Evolutionary conservation across 345 rosid genomes (phyloP), one percentile per base, ranked within the genome.

Genomic region (Brassica juncea): DNA sequence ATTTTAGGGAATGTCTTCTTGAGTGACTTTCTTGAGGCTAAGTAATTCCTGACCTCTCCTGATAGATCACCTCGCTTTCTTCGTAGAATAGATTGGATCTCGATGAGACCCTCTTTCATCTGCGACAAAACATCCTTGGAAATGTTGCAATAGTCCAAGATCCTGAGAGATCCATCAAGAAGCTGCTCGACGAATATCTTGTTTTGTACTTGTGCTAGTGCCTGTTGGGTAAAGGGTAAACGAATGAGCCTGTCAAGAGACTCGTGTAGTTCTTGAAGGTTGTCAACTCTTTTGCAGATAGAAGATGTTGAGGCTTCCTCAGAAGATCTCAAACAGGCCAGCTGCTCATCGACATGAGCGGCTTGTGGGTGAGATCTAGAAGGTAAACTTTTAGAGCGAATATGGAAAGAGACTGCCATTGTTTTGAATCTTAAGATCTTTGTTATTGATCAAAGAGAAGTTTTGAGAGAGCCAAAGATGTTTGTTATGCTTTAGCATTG

Each of bases 61-160:
- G 66, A 35, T 25, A 72, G 31, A 32, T 68, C 73, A 2, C 28
- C 28, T 21, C 30, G 64, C 64, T 59, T 59, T 59, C 64, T 59
- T 5, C 76, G 39, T 21, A 79, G 44, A 63, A 66, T 25, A 2
- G 78, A 81, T 7, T 81, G 82, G 10, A 85, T 66, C 27, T 47
- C 55, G 16, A 47, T 47, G 55, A 47, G 55, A n/a, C 74, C 32
- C 60, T 74, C 78, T 28, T 76, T 81, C 42, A 69, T 76, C 72
- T 62, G 85, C 61, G 69, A 35, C 69, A 86, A 65, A 35, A 65
- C 82, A 77, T 80, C 86, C 55, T 75, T 77, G 19, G 80, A 37
- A 21, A 71, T 57, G 63, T 66, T 71, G 47, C 84, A 80, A n/a
- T 74, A 44, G 6, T 79, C 84, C 62, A 80, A 66, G 71, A 84